phyloP scores from a whole-genome alignment of 2,329 filamentous ascomycete genomes.

The Trichoderma hamatum region DNA sequence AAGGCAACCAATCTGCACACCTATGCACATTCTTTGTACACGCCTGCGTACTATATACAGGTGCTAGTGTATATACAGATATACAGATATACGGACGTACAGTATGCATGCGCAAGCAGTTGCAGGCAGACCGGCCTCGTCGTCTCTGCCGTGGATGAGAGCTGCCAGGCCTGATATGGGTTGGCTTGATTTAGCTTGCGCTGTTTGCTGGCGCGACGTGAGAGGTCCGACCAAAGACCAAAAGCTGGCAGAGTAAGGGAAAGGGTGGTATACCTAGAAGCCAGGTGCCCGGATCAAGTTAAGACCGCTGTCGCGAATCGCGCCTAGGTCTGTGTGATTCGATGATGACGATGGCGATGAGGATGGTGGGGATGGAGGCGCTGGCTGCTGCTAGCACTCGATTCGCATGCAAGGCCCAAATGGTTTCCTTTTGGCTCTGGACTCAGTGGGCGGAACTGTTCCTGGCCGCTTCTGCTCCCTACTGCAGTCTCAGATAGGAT shows the following conservation, averaged over 20 bases:
- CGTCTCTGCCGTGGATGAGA: neutral
- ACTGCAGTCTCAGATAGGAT: neutral
- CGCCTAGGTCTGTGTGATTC: neutral
- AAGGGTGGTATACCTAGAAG: neutral
- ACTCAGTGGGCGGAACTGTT: neutral
- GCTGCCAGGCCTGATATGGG: neutral
- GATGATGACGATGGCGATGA: slow-evolving; percentile 2
- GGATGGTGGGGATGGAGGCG: neutral
- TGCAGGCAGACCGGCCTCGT: neutral
- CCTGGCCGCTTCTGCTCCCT: slow-evolving; percentile 3
- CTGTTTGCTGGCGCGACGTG: slow-evolving; percentile 10
- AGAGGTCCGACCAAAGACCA: neutral
- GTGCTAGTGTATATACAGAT: neutral
- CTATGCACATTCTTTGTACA: neutral
- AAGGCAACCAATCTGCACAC: neutral
- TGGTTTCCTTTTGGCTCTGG: neutral
- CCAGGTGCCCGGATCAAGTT: neutral
- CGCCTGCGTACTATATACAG: neutral
- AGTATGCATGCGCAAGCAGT: neutral
- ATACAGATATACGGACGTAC: neutral
- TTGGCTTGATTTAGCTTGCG: neutral
- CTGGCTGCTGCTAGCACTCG: neutral
- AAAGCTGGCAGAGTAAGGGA: neutral
- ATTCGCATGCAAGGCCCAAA: neutral
- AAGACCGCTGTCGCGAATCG: neutral